phyloP scores from a whole-genome alignment of 306 rosid genomes.

The Cucumis melo region DNA sequence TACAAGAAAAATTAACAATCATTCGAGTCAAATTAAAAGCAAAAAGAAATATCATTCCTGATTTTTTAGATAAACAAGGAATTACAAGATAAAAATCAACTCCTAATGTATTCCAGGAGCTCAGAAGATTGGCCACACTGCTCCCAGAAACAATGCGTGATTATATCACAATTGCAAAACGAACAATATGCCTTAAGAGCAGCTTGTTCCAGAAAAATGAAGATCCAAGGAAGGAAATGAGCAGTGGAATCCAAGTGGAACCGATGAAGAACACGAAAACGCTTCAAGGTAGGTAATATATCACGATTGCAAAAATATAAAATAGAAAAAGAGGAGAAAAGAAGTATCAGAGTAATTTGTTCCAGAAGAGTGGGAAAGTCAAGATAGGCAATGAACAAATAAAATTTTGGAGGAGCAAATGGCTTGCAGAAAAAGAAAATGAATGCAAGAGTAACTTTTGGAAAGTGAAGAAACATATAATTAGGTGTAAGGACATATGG shows the following conservation, averaged over 20 bases:
- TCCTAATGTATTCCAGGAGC: neutral
- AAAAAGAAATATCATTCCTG: neutral
- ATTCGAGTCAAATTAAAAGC: neutral
- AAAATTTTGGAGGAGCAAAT: neutral
- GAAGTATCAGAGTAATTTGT: neutral
- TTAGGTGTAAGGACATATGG: neutral
- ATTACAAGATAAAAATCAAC: neutral
- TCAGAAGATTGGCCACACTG: neutral
- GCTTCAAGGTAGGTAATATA: neutral
- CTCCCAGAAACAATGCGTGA: neutral
- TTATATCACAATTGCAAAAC: neutral
- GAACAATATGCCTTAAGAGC: neutral
- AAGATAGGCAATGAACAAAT: neutral
- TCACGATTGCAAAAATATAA: neutral
- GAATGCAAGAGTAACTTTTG: neutral
- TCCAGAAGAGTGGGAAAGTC: neutral
- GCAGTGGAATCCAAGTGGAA: neutral
- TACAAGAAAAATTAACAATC: neutral
- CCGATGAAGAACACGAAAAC: neutral
- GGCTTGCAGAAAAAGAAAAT: neutral
- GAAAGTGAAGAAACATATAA: neutral
- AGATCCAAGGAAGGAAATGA: neutral
- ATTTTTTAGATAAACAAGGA: neutral
- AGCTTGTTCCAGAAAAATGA: neutral
- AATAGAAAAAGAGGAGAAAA: neutral